Evolutionary conservation across 495 filamentous ascomycete genomes (phyloP), one percentile per base, ranked within the genome.

Genomic region (Delitschia confertaspora): DNA sequence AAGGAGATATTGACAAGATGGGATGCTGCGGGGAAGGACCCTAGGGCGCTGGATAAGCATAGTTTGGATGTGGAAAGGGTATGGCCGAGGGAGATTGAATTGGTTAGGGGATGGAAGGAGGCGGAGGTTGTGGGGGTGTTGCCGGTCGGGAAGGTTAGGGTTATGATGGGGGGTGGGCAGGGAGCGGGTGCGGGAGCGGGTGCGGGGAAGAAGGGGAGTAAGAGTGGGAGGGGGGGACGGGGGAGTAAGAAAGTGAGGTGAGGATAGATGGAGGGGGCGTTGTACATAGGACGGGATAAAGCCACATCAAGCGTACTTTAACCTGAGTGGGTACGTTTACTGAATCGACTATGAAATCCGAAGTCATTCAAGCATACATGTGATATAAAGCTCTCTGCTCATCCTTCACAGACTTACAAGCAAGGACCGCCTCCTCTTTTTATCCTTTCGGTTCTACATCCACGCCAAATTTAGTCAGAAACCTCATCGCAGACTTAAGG

Each of bases 1-100:
- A 83, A 83, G 64, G 88, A 95, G 63, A 83, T 95, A 29, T 57
- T 93, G 13, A 73, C 74, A 26, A 72, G 72, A 34, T 95, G 91
- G 88, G 61, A 72, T 6, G 58, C 59, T 8, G 71, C 80, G 45
- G 66, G 71, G 1, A 56, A 52, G 18, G 61, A 71, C 35, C 51
- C 54, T 26, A 76, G 69, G 42, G 63, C 63, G 11, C 49, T 83
- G 3, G 80, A 84, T 52, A 70, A 74, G 56, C 62, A 59, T 38
- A 65, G 61, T 20, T 34, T 63, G 45, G 86, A 87, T 52, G 67
- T 62, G 19, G 88, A 94, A 66, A 76, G 72, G 57, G 78, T 93
- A 54, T 87, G 86, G 71, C 82, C 80, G 3, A 65, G 76, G 29
- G 89, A 96, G 64, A 79, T 76, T 11, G 89, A 93, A 57, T 63